Conservation (phyloP, 1,139 yeast species). For the Pneumocystis sp. region DNA sequence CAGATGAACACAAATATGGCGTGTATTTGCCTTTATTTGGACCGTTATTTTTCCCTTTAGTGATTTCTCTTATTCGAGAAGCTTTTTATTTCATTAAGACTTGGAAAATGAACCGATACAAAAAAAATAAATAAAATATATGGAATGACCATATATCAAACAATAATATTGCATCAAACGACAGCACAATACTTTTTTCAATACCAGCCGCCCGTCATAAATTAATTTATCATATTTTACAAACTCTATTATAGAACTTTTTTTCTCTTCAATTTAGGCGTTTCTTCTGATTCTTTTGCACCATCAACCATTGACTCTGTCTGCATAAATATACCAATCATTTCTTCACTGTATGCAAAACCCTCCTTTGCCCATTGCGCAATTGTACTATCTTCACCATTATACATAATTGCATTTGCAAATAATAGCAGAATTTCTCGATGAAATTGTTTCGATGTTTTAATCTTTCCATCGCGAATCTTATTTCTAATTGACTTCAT, state of each 20-base stretch:
- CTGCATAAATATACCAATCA: not conserved
- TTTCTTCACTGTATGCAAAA: not conserved
- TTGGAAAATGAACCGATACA: not conserved
- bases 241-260: not conserved
- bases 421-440: not conserved
- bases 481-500: not conserved
- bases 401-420: conserved; percentile 1
- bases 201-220: not conserved
- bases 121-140: not conserved
- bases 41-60: conserved; percentile 59
- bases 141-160: not conserved
- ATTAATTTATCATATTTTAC: not conserved
- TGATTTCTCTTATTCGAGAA: conserved; percentile 39
- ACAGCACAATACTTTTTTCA: not conserved
- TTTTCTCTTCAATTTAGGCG: not conserved
- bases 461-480: conserved; percentile 1
- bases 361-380: not conserved
- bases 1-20: conserved; percentile 87
- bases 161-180: not conserved
- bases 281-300: not conserved
- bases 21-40: conserved; percentile 82
- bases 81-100: conserved; percentile 24
- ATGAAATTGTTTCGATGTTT: not conserved
- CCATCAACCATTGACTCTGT: not conserved
- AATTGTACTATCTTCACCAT: not conserved